phyloP scores from a whole-genome alignment of 805 yeast species.

The Candida suzukii region DNA sequence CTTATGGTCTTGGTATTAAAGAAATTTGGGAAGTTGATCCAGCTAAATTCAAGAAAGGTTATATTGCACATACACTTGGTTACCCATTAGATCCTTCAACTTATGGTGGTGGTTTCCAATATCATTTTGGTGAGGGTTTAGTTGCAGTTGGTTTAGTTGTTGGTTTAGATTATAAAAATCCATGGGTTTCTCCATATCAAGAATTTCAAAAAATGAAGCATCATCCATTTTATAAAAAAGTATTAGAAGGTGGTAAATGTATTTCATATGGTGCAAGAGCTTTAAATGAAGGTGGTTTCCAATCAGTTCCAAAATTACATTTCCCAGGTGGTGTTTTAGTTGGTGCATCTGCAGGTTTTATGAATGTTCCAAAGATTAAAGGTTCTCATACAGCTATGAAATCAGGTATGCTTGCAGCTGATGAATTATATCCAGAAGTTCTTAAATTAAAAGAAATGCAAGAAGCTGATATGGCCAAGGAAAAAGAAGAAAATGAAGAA shows the following conservation, averaged over 20 bases:
- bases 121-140: constrained; percentile 90
- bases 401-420: constrained; percentile 93
- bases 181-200: constrained; percentile 91
- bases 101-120: constrained; percentile 96
- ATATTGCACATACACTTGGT: constrained; percentile 83
- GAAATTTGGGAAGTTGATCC: constrained; percentile 96
- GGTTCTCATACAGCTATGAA: constrained; percentile 98
- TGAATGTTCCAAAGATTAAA: constrained; percentile 95
- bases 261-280: constrained; percentile 94
- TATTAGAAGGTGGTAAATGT: constrained; percentile 85
- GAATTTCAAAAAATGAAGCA: constrained; percentile 93
- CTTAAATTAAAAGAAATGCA: constrained; percentile 37
- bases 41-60: constrained; percentile 73
- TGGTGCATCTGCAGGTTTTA: constrained; percentile 94
- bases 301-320: constrained; percentile 80
- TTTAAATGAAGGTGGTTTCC: constrained; percentile 93
- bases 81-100: constrained; percentile 68
- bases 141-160: constrained; percentile 92
- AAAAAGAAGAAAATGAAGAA: constrained; percentile 28
- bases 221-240: constrained; percentile 75
- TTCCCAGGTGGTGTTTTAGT: constrained; percentile 97
- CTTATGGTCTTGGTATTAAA: constrained; percentile 92
- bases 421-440: constrained; percentile 50
- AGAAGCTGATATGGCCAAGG: constrained; percentile 29
- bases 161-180: constrained; percentile 91